Evolutionary conservation across 164 flowering plant genomes (phyloP).

Genomic region (Protea cynaroides): DNA sequence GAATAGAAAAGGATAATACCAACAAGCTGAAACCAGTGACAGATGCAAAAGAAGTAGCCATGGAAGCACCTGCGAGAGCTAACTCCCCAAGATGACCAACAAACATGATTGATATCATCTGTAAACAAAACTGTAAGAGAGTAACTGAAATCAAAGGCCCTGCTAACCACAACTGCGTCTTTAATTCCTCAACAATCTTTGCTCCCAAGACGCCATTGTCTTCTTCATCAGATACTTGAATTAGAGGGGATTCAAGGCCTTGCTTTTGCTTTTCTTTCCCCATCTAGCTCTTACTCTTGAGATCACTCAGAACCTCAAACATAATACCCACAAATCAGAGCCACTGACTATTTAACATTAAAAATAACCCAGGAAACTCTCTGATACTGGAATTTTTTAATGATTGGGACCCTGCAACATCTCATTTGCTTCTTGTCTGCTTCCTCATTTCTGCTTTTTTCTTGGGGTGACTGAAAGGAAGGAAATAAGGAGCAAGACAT

Average conservation of each 20-base stretch:
- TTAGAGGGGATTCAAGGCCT: not conserved
- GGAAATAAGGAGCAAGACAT: no score
- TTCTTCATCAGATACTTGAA: not conserved
- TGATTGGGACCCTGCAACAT: no score
- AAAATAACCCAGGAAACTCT: no score
- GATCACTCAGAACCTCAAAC: not conserved
- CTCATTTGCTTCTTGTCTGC: no score
- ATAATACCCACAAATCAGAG: no score
- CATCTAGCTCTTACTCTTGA: not conserved
- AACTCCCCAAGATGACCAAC: constrained; percentile 77
- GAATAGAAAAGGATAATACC: constrained; percentile 27
- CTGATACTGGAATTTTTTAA: no score
- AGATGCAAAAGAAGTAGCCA: constrained; percentile 69
- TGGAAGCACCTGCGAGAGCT: constrained; percentile 63
- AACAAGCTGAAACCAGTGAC: constrained; percentile 71
- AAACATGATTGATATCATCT: constrained; percentile 62
- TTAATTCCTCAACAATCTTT: constrained; percentile 41
- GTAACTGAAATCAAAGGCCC: constrained; percentile 51
- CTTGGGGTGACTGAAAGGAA: no score
- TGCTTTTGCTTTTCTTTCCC: not conserved
- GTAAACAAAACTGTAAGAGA: constrained; percentile 38
- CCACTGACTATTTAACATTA: no score
- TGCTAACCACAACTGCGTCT: constrained; percentile 56
- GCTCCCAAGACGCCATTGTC: not conserved
- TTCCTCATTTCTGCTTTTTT: no score